Evolutionary conservation across 805 yeast genomes (phyloP).

Genomic region (Barnettozyma sucrosica): DNA sequence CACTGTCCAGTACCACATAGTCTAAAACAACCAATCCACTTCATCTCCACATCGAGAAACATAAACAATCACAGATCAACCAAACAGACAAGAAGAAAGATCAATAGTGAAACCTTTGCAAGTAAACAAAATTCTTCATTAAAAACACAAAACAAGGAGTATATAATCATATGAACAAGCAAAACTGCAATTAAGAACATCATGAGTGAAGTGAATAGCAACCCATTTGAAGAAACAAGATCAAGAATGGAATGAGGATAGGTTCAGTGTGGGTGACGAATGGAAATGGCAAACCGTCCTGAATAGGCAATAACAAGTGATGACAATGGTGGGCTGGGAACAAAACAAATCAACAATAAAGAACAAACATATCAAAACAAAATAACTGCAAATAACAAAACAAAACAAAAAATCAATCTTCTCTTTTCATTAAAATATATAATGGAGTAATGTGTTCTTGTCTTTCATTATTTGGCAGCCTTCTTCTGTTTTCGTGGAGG

Average conservation of each 20-base stretch:
- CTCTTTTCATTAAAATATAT: constrained; percentile 1
- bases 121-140: not conserved
- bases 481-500: constrained; percentile 57
- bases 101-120: not conserved
- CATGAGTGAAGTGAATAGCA: not conserved
- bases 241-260: not conserved
- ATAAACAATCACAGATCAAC: not conserved
- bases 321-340: not conserved
- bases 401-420: constrained; percentile 1
- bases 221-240: not conserved
- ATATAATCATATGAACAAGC: not conserved
- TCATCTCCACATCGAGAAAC: not conserved
- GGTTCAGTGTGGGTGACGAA: not conserved
- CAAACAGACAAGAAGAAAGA: not conserved
- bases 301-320: not conserved
- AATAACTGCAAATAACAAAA: not conserved
- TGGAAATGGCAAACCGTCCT: too few species aligned
- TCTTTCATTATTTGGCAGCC: constrained; percentile 34
- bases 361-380: not conserved
- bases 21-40: not conserved
- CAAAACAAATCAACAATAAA: not conserved
- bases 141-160: not conserved
- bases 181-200: not conserved
- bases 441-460: constrained; percentile 1
- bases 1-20: not conserved